A percentile compares a stretch with the other conserved stretches of the same genome.
Evolutionary conservation across 495 filamentous ascomycete genomes (phyloP).

Genomic region (Extremus antarcticus): DNA sequence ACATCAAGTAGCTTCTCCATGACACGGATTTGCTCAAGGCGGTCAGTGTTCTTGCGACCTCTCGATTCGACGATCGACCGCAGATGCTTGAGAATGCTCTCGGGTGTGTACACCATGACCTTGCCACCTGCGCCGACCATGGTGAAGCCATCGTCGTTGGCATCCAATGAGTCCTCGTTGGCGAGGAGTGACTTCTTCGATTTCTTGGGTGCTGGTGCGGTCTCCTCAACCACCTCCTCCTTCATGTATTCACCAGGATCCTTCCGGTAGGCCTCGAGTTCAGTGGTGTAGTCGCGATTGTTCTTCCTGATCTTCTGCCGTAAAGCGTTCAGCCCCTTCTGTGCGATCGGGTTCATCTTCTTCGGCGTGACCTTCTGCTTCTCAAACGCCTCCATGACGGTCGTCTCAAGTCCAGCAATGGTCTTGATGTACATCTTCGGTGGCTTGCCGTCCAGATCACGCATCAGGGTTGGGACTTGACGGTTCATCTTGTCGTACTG

Average conservation of each 20-base stretch:
- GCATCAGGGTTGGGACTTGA: constrained; percentile 68
- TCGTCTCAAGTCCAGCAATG: constrained; percentile 88
- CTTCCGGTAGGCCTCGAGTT: constrained; percentile 78
- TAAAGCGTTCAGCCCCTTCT: constrained; percentile 86
- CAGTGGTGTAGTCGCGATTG: constrained; percentile 83
- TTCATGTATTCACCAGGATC: constrained; percentile 81
- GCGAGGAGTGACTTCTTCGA: constrained; percentile 24
- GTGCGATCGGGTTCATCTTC: constrained; percentile 97
- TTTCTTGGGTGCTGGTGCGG: constrained; percentile 38
- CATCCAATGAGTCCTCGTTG: constrained; percentile 35
- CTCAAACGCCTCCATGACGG: constrained; percentile 82
- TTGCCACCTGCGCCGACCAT: constrained; percentile 80
- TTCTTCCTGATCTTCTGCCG: constrained; percentile 97
- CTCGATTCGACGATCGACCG: constrained; percentile 85
- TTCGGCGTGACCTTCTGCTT: constrained; percentile 93
- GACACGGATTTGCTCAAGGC: constrained; percentile 81
- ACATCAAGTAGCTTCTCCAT: constrained; percentile 96
- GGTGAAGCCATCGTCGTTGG: constrained; percentile 69
- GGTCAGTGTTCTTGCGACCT: constrained; percentile 98
- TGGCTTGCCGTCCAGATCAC: constrained; percentile 49
- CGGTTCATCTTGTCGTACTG: constrained; percentile 98
- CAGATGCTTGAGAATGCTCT: constrained; percentile 96
- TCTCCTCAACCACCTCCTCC: constrained; percentile 64
- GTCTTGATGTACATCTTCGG: constrained; percentile 89
- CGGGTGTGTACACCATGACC: constrained; percentile 78